A percentile compares a stretch with the other conserved stretches of the same genome.
These are phyloP conservation scores for Epichloe aotearoae DNA, from an alignment of 2,329 filamentous ascomycete genomes.

Conservation along the genomic window DNA sequence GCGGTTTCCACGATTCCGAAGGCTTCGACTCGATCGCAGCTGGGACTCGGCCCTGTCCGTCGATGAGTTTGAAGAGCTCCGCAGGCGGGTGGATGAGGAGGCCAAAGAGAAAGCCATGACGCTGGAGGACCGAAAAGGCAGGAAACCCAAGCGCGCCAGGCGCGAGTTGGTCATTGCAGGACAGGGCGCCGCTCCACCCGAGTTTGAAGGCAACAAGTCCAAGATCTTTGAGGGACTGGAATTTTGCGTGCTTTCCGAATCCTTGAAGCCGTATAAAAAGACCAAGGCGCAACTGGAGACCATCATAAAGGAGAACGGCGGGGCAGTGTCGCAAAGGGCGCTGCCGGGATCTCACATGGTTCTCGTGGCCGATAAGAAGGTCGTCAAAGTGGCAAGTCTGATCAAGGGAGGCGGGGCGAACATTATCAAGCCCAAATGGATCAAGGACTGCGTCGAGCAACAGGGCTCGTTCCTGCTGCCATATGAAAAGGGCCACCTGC, in stretches of 20 bases:
- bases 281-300: slow-evolving; percentile 68
- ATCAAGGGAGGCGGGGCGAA: slow-evolving; percentile 58
- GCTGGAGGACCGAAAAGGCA: slow-evolving; percentile 52
- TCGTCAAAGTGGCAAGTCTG: slow-evolving; percentile 71
- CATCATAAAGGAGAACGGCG: slow-evolving; percentile 73
- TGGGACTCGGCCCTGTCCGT: slow-evolving; percentile 73
- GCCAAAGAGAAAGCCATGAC: slow-evolving; percentile 63
- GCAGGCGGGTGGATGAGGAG: slow-evolving; percentile 55
- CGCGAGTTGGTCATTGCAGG: slow-evolving; percentile 60
- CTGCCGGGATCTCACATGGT: slow-evolving; percentile 49
- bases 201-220: slow-evolving; percentile 43
- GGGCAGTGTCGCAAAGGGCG: slow-evolving; percentile 62
- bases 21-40: slow-evolving; percentile 64
- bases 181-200: slow-evolving; percentile 16
- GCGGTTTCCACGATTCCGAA: slow-evolving; percentile 82
- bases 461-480: slow-evolving; percentile 47
- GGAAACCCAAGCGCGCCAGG: slow-evolving; percentile 47
- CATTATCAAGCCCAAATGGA: slow-evolving; percentile 69
- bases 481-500: slow-evolving; percentile 52
- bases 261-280: slow-evolving; percentile 54
- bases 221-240: slow-evolving; percentile 61
- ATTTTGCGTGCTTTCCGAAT: slow-evolving; percentile 77
- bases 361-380: slow-evolving; percentile 65
- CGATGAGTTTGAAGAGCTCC: slow-evolving; percentile 63
- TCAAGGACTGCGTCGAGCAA: slow-evolving; percentile 64